A percentile compares a stretch with the other conserved stretches of the same genome.
These are phyloP conservation scores for Fraxinus baroniana DNA, from an alignment of 305 asterid genomes.

Conservation along the genomic window DNA sequence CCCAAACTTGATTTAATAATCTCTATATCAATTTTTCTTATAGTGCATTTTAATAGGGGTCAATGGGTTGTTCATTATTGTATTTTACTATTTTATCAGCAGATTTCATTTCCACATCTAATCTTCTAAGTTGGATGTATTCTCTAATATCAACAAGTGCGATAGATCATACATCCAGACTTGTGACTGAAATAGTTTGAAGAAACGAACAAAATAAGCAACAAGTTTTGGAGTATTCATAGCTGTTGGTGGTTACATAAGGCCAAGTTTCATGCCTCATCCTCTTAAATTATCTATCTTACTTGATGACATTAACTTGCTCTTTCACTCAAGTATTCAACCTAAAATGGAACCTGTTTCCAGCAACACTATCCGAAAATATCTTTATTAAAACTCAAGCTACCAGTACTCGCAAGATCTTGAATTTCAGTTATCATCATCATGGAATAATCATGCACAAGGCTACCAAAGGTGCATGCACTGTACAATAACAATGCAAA, in stretches of 20 bases:
- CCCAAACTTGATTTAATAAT: not conserved
- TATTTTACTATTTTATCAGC: not conserved
- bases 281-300: not conserved
- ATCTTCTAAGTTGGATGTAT: not conserved
- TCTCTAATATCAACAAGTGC: not conserved
- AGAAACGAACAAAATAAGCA: not conserved
- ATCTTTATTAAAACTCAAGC: not conserved
- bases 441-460: not conserved
- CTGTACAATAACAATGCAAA: conserved; percentile 13
- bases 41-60: not conserved
- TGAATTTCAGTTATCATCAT: not conserved
- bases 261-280: not conserved
- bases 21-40: not conserved
- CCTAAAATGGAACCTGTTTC: not conserved
- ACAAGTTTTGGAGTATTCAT: not conserved
- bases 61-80: not conserved
- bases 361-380: not conserved
- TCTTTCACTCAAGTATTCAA: not conserved
- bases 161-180: not conserved
- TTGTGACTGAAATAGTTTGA: not conserved
- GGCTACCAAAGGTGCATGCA: not conserved
- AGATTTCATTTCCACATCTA: not conserved
- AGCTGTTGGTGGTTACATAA: not conserved
- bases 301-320: not conserved
- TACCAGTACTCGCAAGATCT: conserved; percentile 11